phyloP scores from a whole-genome alignment of 2,329 filamentous ascomycete genomes.

The Hirsutella thompsonii region DNA sequence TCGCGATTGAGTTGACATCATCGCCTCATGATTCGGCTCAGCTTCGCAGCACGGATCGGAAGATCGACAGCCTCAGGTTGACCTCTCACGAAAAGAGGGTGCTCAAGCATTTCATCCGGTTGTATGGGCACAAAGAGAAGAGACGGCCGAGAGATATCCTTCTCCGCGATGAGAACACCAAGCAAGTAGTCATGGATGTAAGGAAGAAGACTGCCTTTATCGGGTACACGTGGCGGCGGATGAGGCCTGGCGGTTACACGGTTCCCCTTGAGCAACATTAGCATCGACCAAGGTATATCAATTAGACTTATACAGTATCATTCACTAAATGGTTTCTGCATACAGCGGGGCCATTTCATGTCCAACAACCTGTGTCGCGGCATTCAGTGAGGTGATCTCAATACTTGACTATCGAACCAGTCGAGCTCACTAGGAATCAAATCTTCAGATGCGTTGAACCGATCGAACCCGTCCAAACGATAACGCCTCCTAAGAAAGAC shows the following conservation, averaged over 20 bases:
- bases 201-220: conserved; percentile 76
- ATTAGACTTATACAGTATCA: too few species aligned
- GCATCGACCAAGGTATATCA: too few species aligned
- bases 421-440: too few species aligned
- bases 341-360: too few species aligned
- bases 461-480: too few species aligned
- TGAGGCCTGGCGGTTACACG: conserved; percentile 20
- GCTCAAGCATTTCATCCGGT: conserved; percentile 36
- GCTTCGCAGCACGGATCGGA: conserved; percentile 34
- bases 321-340: too few species aligned
- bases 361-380: too few species aligned
- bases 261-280: conserved; percentile 3
- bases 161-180: conserved; percentile 58
- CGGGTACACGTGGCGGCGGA: conserved; percentile 72
- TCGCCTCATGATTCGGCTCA: conserved; percentile 34
- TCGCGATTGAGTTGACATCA: conserved; percentile 31
- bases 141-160: conserved; percentile 78
- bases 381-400: too few species aligned
- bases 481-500: too few species aligned
- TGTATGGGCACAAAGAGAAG: conserved; percentile 49
- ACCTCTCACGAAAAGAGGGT: conserved; percentile 23
- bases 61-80: conserved; percentile 28
- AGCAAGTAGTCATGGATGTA: conserved; percentile 58
- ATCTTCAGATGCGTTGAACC: too few species aligned
- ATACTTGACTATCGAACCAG: too few species aligned